A percentile compares a stretch with the other conserved stretches of the same genome.
Evolutionary conservation across 73 alveolate genomes (phyloP).

Genomic region (Urostyla sp.): DNA sequence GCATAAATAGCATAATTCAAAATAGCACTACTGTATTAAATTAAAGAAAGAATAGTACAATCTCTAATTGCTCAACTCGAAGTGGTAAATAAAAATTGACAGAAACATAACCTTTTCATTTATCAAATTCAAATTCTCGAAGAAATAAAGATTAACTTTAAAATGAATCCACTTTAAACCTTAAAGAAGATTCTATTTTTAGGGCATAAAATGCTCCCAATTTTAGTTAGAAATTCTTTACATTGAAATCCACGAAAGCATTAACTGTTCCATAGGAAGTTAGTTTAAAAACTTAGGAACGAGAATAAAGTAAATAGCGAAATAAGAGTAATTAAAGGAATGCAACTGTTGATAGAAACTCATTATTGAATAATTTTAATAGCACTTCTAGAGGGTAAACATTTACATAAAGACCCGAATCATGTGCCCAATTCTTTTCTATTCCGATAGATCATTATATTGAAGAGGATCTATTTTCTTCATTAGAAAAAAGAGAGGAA

Average conservation of each 20-base stretch:
- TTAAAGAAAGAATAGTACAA: slow-evolving; percentile 32
- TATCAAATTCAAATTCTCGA: slow-evolving; percentile 34
- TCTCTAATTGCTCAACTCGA: slow-evolving; percentile 1
- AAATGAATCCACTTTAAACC: not conserved
- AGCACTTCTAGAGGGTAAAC: not conserved
- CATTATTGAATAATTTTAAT: slow-evolving; percentile 5
- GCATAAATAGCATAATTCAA: not conserved
- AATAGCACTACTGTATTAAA: not conserved
- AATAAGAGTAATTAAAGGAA: not conserved
- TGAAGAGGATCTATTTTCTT: not conserved
- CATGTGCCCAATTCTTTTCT: not conserved
- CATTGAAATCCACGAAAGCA: slow-evolving; percentile 31
- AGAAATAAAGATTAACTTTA: not conserved
- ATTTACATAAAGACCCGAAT: not conserved
- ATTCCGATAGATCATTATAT: not conserved
- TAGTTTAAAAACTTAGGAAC: not conserved
- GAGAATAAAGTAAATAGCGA: slow-evolving; percentile 12
- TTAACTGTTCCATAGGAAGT: slow-evolving; percentile 20
- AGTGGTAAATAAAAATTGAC: not conserved
- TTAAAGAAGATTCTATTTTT: not conserved
- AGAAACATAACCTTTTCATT: not conserved
- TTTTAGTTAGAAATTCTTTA: slow-evolving; percentile 1
- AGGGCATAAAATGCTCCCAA: slow-evolving; percentile 28
- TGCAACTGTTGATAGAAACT: not conserved
- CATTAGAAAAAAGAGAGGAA: too few relatives aligned